Percentiles rank a stretch among this genome's conserved stretches.
Evolutionary conservation across 257 asterid genomes (phyloP).

Genomic region (Solanum microdontum): DNA sequence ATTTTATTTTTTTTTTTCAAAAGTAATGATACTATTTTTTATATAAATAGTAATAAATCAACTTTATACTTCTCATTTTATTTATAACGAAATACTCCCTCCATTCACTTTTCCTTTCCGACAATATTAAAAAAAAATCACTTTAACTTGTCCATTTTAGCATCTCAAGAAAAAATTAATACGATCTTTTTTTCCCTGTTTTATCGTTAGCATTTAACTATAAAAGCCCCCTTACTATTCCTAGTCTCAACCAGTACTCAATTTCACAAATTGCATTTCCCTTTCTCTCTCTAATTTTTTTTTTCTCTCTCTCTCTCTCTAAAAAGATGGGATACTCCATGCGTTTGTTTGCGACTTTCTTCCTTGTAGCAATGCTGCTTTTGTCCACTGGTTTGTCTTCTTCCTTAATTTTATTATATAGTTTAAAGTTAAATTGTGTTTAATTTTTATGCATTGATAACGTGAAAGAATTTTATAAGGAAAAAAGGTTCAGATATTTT

Average conservation of each 20-base stretch:
- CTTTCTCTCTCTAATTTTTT: background rate
- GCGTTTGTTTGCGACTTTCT: background rate
- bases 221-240: background rate
- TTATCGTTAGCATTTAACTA: background rate
- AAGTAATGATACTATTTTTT: background rate
- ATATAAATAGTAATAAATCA: background rate
- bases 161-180: background rate
- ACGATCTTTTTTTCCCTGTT: background rate
- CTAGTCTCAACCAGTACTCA: background rate
- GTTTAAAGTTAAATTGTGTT: background rate
- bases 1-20: too few species aligned
- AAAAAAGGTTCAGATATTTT: too few species aligned
- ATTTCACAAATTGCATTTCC: background rate
- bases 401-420: background rate
- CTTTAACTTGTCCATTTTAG: background rate
- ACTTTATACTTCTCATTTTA: background rate
- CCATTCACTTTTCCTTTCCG: background rate
- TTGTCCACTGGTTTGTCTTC: background rate
- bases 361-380: background rate
- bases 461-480: background rate
- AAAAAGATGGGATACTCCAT: background rate
- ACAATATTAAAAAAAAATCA: background rate
- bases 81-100: background rate
- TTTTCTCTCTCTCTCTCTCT: background rate
- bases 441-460: background rate